Conservation (phyloP, 345 rosid genomes). For the Abelmoschus esculentus region DNA sequence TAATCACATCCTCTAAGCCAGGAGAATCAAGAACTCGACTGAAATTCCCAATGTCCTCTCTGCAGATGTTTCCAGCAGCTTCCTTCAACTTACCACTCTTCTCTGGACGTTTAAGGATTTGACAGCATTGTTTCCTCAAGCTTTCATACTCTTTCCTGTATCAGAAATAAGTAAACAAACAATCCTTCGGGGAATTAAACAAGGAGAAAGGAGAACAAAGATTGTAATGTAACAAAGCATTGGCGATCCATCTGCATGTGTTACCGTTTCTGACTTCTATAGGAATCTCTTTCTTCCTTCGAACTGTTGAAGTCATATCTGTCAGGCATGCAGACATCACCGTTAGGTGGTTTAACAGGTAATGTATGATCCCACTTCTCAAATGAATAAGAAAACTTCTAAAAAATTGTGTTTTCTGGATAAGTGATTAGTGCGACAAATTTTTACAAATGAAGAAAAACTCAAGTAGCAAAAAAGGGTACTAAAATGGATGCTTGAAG, state of each 20-base stretch:
- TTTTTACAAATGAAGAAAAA: not conserved
- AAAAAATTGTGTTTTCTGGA: not conserved
- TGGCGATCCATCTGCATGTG: too few species aligned
- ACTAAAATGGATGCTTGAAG: not conserved
- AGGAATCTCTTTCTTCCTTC: constrained; percentile 53
- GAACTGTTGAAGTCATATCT: constrained; percentile 69
- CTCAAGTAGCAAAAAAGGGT: not conserved
- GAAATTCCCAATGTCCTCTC: constrained; percentile 31
- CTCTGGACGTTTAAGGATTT: constrained; percentile 28
- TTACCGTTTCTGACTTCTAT: constrained; percentile 54
- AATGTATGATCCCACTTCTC: not conserved
- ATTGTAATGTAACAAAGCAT: not conserved
- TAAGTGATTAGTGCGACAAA: not conserved
- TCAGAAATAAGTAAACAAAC: constrained; percentile 9
- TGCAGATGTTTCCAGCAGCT: constrained; percentile 28
- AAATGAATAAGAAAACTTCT: not conserved
- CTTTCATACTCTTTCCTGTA: constrained; percentile 65
- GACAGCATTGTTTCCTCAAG: constrained; percentile 52
- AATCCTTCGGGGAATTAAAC: constrained; percentile 1
- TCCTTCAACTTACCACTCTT: constrained; percentile 37
- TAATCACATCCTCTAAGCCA: constrained; percentile 32
- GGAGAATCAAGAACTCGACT: constrained; percentile 46
- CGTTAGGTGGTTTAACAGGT: not conserved
- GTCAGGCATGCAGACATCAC: constrained; percentile 10
- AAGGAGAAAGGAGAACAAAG: not conserved